phyloP scores from a whole-genome alignment of 352 stramenopile genomes.

The Peronospora belbahrii region DNA sequence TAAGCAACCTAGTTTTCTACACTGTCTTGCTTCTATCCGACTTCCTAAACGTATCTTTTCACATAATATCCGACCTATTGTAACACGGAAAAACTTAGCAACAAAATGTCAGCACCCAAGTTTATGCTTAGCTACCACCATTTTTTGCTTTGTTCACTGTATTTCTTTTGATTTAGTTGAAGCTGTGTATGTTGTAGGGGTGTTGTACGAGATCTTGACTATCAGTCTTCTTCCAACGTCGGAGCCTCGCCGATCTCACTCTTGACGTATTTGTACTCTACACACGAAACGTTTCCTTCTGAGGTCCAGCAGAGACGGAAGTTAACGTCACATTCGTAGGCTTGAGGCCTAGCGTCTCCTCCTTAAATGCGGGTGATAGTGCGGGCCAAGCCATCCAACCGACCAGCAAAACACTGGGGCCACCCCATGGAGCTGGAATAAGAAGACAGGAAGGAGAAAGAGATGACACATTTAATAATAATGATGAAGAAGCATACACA shows the following conservation, averaged over 20 bases:
- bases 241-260: constrained; percentile 67
- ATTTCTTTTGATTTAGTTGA: not conserved
- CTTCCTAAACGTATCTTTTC: too few relatives aligned
- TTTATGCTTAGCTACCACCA: not conserved
- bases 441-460: constrained; percentile 4
- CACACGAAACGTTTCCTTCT: constrained; percentile 41
- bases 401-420: constrained; percentile 37
- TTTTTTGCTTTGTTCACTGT: constrained; percentile 10
- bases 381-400: constrained; percentile 69
- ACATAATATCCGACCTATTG: not conserved
- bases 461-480: not conserved
- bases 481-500: too few relatives aligned
- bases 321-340: constrained; percentile 20
- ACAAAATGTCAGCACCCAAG: not conserved
- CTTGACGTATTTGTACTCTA: constrained; percentile 81
- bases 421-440: constrained; percentile 40
- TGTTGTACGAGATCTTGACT: not conserved
- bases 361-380: constrained; percentile 64
- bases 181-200: not conserved
- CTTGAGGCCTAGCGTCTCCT: constrained; percentile 60
- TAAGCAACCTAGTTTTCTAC: too few relatives aligned
- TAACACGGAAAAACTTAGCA: not conserved
- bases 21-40: too few relatives aligned
- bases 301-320: constrained; percentile 14
- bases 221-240: constrained; percentile 55